phyloP scores from a whole-genome alignment of 2,329 filamentous ascomycete species.

The Sphaerulina vaccinii region DNA sequence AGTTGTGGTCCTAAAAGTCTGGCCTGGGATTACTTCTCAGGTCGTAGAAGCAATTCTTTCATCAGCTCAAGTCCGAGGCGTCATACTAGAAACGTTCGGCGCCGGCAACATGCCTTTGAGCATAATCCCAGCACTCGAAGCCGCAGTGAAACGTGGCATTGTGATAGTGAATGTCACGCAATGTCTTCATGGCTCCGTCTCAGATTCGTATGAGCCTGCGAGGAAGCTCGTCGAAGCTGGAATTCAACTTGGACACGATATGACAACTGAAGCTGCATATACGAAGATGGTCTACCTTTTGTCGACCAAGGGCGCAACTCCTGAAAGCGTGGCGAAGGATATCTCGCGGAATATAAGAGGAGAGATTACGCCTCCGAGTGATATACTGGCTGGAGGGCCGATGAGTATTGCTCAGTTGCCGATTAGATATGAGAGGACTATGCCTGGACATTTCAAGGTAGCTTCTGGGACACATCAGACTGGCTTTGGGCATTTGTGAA shows the following conservation, averaged over 20 bases:
- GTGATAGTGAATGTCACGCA: slow-evolving; percentile 90
- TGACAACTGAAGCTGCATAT: slow-evolving; percentile 86
- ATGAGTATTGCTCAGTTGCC: slow-evolving; percentile 26
- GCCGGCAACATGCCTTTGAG: slow-evolving; percentile 89
- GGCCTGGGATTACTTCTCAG: slow-evolving; percentile 88
- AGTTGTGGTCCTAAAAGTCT: slow-evolving; percentile 84
- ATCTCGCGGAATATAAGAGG: slow-evolving; percentile 78
- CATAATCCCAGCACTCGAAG: slow-evolving; percentile 62
- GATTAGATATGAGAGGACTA: slow-evolving; percentile 28
- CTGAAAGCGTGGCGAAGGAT: slow-evolving; percentile 63
- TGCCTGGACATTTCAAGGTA: slow-evolving; percentile 17
- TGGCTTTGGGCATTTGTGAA: slow-evolving; percentile 3
- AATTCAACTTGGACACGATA: slow-evolving; percentile 83
- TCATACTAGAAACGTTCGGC: slow-evolving; percentile 89
- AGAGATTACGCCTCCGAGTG: slow-evolving; percentile 63
- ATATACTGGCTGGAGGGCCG: slow-evolving; percentile 17
- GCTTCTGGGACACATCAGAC: slow-evolving; percentile 7
- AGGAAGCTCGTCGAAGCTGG: slow-evolving; percentile 76
- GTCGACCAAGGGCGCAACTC: slow-evolving; percentile 49
- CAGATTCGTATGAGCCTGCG: slow-evolving; percentile 43
- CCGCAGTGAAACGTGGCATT: slow-evolving; percentile 75
- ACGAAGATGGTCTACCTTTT: slow-evolving; percentile 88
- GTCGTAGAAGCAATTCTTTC: slow-evolving; percentile 81
- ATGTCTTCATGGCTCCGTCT: slow-evolving; percentile 54
- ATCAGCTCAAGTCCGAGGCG: slow-evolving; percentile 68